Conservation (phyloP, 1,284 basidiomycete genomes). For the Cystobasidiaceae sp. region DNA sequence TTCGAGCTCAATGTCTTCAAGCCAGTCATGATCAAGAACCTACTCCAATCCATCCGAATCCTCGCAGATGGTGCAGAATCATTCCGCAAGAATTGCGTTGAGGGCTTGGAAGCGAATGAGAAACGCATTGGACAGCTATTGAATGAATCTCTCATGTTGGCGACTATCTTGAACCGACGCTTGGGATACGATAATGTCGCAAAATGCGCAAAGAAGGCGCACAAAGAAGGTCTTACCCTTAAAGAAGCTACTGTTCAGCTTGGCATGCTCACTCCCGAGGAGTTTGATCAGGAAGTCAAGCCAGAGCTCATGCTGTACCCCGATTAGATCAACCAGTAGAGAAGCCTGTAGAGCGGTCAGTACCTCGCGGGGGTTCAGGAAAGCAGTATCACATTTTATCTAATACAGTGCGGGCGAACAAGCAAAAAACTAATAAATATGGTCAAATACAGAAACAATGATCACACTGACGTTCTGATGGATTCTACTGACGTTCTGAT, state of each 20-base stretch:
- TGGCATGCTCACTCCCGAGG: slow-evolving; percentile 78
- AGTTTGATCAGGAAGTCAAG: slow-evolving; percentile 92
- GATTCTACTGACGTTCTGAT: too few species aligned
- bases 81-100: slow-evolving; percentile 95
- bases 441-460: too few species aligned
- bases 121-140: slow-evolving; percentile 81
- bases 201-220: slow-evolving; percentile 97
- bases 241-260: slow-evolving; percentile 89
- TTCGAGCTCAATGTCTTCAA: slow-evolving; percentile 99
- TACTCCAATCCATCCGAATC: slow-evolving; percentile 89
- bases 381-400: too few species aligned
- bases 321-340: too few species aligned
- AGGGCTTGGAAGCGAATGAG: slow-evolving; percentile 94
- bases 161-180: slow-evolving; percentile 87
- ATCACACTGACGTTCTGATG: too few species aligned
- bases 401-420: too few species aligned
- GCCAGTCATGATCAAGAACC: slow-evolving; percentile 96
- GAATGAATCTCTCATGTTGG: slow-evolving; percentile 94
- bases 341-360: too few species aligned
- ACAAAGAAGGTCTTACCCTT: slow-evolving; percentile 92
- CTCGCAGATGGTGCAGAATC: slow-evolving; percentile 77
- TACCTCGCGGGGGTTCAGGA: too few species aligned
- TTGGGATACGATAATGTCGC: slow-evolving; percentile 97
- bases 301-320: slow-evolving; percentile 60
- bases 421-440: too few species aligned